Percentiles rank a stretch among this genome's conserved stretches.
Conservation (phyloP, 2,329 filamentous ascomycete genomes). For the Meredithiella fracta region DNA sequence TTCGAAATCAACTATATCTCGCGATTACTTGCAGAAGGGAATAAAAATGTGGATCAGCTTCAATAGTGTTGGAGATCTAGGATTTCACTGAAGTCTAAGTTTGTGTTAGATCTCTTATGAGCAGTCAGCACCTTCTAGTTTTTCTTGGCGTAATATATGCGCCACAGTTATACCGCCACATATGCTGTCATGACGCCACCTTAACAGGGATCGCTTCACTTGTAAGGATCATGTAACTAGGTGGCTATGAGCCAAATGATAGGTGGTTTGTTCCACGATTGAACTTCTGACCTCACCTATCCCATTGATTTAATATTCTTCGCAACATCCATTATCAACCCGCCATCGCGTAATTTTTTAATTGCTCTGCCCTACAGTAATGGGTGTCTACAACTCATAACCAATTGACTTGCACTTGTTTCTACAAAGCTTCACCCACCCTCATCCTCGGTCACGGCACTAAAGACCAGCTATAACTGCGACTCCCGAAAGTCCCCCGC, state of each 20-base stretch:
- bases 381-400: not conserved
- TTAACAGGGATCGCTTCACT: not conserved
- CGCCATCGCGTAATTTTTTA: not conserved
- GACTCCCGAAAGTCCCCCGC: not conserved
- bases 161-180: not conserved
- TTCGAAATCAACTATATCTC: no score
- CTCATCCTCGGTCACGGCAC: not conserved
- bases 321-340: not conserved
- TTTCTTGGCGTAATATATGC: not conserved
- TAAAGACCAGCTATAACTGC: not conserved
- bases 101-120: no score
- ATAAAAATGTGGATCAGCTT: no score
- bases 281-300: not conserved
- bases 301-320: not conserved
- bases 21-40: no score
- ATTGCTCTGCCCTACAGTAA: not conserved
- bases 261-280: slow-evolving; percentile 5
- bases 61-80: no score
- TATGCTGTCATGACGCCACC: not conserved
- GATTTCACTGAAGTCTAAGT: no score
- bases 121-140: not conserved
- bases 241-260: not conserved
- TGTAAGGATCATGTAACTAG: not conserved
- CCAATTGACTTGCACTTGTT: not conserved
- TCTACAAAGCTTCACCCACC: not conserved